Evolutionary conservation across 495 filamentous ascomycete genomes (phyloP).

Genomic region (Evernia prunastri): DNA sequence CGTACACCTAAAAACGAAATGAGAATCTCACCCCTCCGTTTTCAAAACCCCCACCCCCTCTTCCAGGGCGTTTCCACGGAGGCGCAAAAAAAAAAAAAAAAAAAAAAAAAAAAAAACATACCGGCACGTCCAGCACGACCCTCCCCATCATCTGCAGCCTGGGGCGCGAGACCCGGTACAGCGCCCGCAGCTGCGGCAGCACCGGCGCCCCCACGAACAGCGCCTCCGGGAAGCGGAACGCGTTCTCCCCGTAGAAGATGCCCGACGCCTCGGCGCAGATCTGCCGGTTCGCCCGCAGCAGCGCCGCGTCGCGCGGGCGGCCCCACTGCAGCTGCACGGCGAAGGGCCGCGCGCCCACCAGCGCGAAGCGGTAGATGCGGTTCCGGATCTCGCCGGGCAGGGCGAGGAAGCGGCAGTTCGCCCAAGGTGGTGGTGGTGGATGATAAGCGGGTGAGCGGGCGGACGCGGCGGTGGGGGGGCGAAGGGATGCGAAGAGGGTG

Average conservation of each 20-base stretch:
- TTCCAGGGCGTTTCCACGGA: background rate
- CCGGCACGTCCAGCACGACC: slow-evolving; percentile 8
- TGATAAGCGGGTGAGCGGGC: background rate
- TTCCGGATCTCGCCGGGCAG: slow-evolving; percentile 16
- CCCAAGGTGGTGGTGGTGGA: background rate
- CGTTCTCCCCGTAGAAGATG: slow-evolving; percentile 14
- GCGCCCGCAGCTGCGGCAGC: background rate
- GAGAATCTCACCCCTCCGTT: too few relatives aligned
- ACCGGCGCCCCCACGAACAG: slow-evolving; percentile 13
- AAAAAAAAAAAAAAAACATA: too few relatives aligned
- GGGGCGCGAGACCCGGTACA: background rate
- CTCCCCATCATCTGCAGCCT: slow-evolving; percentile 6
- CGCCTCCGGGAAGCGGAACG: background rate
- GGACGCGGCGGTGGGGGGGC: background rate
- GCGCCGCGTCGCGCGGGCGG: background rate
- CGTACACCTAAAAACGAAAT: slow-evolving; percentile 7
- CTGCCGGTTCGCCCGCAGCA: slow-evolving; percentile 9
- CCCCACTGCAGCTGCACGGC: background rate
- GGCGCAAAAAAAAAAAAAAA: too few relatives aligned
- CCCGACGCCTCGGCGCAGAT: slow-evolving; percentile 1
- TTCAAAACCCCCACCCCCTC: too few relatives aligned
- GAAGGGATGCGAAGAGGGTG: background rate
- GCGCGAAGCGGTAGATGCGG: slow-evolving; percentile 4
- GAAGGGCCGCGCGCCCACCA: background rate
- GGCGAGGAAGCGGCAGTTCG: background rate